A percentile compares a stretch with the other conserved stretches of the same genome.
These are phyloP conservation scores for Erysimum cheiranthoides DNA, from an alignment of 345 rosid species.

Conservation along the genomic window DNA sequence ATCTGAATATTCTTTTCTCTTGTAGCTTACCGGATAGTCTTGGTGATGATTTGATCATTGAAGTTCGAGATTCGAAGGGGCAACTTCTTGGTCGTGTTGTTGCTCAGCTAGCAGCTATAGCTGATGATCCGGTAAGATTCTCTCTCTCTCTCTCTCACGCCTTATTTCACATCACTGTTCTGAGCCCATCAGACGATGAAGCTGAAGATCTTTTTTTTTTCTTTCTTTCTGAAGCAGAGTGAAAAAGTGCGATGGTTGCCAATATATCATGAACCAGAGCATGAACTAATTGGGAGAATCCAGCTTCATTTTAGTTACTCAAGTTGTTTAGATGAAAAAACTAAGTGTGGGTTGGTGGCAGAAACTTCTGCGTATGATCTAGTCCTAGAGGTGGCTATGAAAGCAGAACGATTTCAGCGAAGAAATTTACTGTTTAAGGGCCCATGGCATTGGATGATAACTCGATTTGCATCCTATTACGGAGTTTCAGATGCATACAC, in stretches of 20 bases:
- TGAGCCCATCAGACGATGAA: background rate
- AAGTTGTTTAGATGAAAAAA: constrained; percentile 74
- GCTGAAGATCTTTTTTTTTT: constrained; percentile 26
- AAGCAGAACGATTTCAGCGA: constrained; percentile 75
- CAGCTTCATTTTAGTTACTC: constrained; percentile 77
- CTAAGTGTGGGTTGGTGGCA: constrained; percentile 90
- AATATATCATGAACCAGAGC: constrained; percentile 89
- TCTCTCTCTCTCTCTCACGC: constrained; percentile 12
- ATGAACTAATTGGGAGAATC: constrained; percentile 84
- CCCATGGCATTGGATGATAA: constrained; percentile 91
- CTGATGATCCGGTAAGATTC: constrained; percentile 73
- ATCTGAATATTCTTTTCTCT: constrained; percentile 28
- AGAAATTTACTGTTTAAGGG: constrained; percentile 78
- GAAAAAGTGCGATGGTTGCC: constrained; percentile 96
- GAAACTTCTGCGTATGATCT: constrained; percentile 98
- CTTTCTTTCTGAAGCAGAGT: constrained; percentile 51
- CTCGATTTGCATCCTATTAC: constrained; percentile 82
- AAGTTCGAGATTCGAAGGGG: constrained; percentile 87
- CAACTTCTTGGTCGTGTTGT: constrained; percentile 76
- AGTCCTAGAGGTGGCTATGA: constrained; percentile 91
- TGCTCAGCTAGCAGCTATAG: constrained; percentile 80
- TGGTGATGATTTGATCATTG: constrained; percentile 84
- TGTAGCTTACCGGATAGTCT: constrained; percentile 91
- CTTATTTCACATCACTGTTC: constrained; percentile 20
- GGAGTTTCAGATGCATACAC: constrained; percentile 92